Base-by-base conservation (phyloP, 108 stramenopile genomes). In the Fragilariopsis cylindrus region DNA sequence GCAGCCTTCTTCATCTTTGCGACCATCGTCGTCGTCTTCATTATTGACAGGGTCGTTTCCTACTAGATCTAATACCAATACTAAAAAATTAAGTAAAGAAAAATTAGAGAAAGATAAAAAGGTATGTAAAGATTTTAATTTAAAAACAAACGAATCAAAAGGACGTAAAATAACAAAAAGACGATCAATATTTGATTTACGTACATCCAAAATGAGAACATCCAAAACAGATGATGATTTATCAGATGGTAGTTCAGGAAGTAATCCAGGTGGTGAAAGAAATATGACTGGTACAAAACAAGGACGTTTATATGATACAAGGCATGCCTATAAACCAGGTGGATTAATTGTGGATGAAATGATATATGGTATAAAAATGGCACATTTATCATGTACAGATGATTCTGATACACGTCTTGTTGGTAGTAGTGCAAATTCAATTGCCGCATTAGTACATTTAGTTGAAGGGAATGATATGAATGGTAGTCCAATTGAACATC, bases 311-410 rank as follows among this genome's bases (percentile, higher is more conserved):
- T 82, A 78, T 72, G 39, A 30, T 12, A 49, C 50, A 4, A 53
- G 72, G 7, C 30, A 57, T 57, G 62, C 49, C 7, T 16, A 72
- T 44, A 60, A 69, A 46, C 62, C 65, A n/a, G 81, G 81, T 43
- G 78, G 69, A 5, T 8, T 76, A 46, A 54, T 49, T 9, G 56
- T 76, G 13, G 69, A 83, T 12, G 82, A 83, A 8, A 55, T 82
- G 39, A 45, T 82, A 42, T 65, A 68, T 60, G 82, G 82, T 8
- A 57, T 70, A 6, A 73, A 83, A 48, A 69, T 75, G 69, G 79
- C 79, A n/a, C 60, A 63, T 42, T n/a, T 80, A 4, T 68, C 79
- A 43, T 68, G 74, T 15, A 80, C 79, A 49, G 79, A 80, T 16
- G 79, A 80, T 47, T 50, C 64, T 13, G 60, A 48, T 7, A 21